A percentile compares a stretch with the other conserved stretches of the same genome.
These are phyloP conservation scores for Russula emetica DNA, from an alignment of 768 basidiomycete genomes.

Conservation along the genomic window DNA sequence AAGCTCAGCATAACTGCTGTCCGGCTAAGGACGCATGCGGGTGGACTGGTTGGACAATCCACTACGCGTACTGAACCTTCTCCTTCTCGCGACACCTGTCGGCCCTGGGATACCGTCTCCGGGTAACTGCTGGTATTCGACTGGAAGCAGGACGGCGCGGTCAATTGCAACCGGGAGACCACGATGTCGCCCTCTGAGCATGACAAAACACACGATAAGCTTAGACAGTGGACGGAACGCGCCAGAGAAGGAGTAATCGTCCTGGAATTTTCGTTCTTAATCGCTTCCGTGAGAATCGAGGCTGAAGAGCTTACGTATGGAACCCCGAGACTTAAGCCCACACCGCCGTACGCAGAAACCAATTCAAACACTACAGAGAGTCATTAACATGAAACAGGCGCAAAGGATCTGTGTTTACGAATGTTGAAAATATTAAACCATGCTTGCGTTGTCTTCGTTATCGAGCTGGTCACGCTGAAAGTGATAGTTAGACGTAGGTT, in stretches of 20 bases:
- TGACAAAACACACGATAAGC: conserved; percentile 79
- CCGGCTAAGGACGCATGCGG: background rate
- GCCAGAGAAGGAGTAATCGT: conserved; percentile 77
- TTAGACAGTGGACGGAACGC: conserved; percentile 79
- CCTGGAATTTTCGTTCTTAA: conserved; percentile 40
- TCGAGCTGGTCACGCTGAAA: conserved; percentile 55
- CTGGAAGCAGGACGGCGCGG: conserved; percentile 77
- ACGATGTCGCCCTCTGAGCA: conserved; percentile 91
- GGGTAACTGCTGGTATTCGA: conserved; percentile 42
- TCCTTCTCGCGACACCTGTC: background rate
- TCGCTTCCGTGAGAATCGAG: conserved; percentile 8
- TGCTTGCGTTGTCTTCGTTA: conserved; percentile 44
- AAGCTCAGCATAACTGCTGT: background rate
- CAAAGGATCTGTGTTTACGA: conserved; percentile 42
- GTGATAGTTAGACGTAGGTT: conserved; percentile 2
- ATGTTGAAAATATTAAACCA: conserved; percentile 89
- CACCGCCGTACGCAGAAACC: conserved; percentile 82
- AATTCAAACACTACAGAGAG: conserved; percentile 67
- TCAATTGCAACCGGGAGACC: conserved; percentile 86
- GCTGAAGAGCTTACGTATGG: conserved; percentile 51
- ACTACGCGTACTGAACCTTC: conserved; percentile 7
- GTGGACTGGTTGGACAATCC: conserved; percentile 1
- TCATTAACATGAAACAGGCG: background rate
- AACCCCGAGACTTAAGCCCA: conserved; percentile 87
- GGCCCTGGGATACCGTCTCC: background rate